A percentile compares a stretch with the other conserved stretches of the same genome.
These are phyloP conservation scores for Apiospora phragmitis DNA, from an alignment of 2,329 filamentous ascomycete species.

Conservation along the genomic window DNA sequence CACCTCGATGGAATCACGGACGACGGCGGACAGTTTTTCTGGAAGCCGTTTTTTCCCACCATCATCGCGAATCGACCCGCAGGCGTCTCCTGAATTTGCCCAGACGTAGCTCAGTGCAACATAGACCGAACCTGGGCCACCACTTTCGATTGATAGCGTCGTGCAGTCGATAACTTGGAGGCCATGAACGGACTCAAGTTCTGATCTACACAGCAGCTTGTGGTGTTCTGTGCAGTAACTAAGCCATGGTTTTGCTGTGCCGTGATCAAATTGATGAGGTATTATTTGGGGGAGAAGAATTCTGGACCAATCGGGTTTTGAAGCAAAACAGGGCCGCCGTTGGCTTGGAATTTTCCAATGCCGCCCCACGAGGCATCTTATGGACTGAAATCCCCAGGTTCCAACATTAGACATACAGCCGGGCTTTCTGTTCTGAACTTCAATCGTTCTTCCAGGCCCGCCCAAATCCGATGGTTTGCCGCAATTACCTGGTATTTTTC, in stretches of 20 bases:
- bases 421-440: too few species aligned
- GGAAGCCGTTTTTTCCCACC: neutral
- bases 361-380: too few species aligned
- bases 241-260: neutral
- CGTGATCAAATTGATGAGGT: neutral
- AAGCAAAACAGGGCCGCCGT: neutral
- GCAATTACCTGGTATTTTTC: neutral
- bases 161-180: neutral
- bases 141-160: neutral
- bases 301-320: neutral
- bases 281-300: neutral
- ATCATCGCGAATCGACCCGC: neutral
- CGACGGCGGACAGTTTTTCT: neutral
- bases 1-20: constrained; percentile 28
- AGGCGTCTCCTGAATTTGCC: neutral
- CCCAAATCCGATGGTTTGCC: neutral
- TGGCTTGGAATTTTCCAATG: neutral
- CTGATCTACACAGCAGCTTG: neutral
- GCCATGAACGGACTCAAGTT: neutral
- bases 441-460: neutral
- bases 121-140: neutral
- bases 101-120: neutral
- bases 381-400: neutral
- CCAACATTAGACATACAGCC: neutral
- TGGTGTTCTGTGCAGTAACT: neutral